These are phyloP conservation scores for Lenwebbia sp. DNA, from an alignment of 345 rosid genomes.

Conservation along the genomic window DNA sequence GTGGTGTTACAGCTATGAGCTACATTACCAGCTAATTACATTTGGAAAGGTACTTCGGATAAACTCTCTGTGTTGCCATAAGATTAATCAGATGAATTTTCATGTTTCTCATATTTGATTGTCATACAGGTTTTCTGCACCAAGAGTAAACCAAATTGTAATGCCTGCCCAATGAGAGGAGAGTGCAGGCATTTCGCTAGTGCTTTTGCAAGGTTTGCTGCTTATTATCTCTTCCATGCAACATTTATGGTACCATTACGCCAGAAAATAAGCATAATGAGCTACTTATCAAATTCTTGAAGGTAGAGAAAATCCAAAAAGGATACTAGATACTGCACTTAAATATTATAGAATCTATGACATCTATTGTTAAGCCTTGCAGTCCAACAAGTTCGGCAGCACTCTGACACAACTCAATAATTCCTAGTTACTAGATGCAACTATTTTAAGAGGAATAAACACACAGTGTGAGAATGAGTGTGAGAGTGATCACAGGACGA, in stretches of 20 bases:
- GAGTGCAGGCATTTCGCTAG: conserved; percentile 98
- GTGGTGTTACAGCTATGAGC: conserved; percentile 54
- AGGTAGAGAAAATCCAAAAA: not conserved
- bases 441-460: not conserved
- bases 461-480: not conserved
- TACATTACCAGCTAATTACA: conserved; percentile 92
- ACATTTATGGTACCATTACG: not conserved
- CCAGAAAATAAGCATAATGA: not conserved
- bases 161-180: conserved; percentile 96
- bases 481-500: not conserved
- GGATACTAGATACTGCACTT: not conserved
- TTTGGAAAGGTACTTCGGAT: conserved; percentile 73
- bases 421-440: not conserved
- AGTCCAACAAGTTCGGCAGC: not conserved
- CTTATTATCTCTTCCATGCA: not conserved
- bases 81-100: not conserved
- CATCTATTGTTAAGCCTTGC: not conserved
- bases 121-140: conserved; percentile 86
- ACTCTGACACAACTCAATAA: not conserved
- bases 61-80: not conserved
- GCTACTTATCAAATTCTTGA: not conserved
- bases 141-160: conserved; percentile 85
- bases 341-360: not conserved
- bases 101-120: not conserved
- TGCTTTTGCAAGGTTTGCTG: conserved; percentile 86